Percentiles rank a stretch among this genome's conserved stretches.
phyloP scores from a whole-genome alignment of 192 early-diverging fungal genomes.

The Coemansia sp. region DNA sequence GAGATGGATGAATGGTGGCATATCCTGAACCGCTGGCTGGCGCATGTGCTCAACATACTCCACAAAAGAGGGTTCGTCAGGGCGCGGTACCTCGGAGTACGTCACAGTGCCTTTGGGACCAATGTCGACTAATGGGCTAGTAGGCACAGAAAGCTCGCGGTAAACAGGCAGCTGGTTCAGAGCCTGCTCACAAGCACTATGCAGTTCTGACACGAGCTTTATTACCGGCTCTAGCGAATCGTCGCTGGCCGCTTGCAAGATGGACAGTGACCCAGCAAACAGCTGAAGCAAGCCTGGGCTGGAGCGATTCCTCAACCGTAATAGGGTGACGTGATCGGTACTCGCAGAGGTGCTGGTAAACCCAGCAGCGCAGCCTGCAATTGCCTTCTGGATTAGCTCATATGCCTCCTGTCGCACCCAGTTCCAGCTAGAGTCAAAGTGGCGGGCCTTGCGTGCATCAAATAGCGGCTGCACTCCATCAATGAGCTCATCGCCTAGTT shows the following conservation, averaged over 20 bases:
- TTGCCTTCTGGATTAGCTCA: conserved; percentile 68
- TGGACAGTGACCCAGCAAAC: conserved; percentile 63
- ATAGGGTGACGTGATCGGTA: conserved; percentile 52
- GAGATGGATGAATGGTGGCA: conserved; percentile 23
- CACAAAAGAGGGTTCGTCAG: conserved; percentile 70
- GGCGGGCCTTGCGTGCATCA: conserved; percentile 74
- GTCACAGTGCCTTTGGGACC: conserved; percentile 68
- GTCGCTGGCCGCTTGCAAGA: conserved; percentile 63
- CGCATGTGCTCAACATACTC: conserved; percentile 82
- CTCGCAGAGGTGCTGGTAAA: conserved; percentile 61
- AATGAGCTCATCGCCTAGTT: conserved; percentile 73
- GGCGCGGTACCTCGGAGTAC: conserved; percentile 78
- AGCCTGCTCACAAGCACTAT: conserved; percentile 75
- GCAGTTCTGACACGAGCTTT: conserved; percentile 61
- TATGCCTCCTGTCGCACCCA: conserved; percentile 66
- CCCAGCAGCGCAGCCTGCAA: conserved; percentile 55
- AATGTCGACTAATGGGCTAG: conserved; percentile 72
- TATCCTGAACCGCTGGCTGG: conserved; percentile 48
- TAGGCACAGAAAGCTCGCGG: conserved; percentile 82
- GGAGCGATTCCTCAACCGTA: conserved; percentile 74
- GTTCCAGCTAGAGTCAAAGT: conserved; percentile 93
- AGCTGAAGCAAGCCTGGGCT: conserved; percentile 68
- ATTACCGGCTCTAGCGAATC: conserved; percentile 57
- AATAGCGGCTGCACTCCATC: conserved; percentile 80
- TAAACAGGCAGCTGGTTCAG: conserved; percentile 69